Base-by-base conservation (phyloP, 306 rosid genomes). In the Sphenostylis stenocarpa region DNA sequence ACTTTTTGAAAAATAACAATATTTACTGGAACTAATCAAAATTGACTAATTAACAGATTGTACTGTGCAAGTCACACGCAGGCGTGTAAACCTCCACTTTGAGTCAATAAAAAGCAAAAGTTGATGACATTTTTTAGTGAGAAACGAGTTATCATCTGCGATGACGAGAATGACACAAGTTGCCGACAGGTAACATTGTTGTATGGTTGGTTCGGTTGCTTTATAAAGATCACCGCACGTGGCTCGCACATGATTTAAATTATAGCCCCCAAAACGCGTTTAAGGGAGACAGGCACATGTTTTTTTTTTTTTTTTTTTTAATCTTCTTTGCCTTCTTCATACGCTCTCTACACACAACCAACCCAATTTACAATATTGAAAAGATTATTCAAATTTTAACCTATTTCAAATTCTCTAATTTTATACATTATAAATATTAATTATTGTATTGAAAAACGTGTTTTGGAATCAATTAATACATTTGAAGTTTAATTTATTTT, bases 111-210 rank as follows among this genome's bases (percentile, higher is more conserved):
- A 64, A 83, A 74, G 76, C 67, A 72, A 62, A 61, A 70, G 48
- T 72, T 79, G 16, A 79, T 83, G 83, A 49, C 80, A 81, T 81
- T 29, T 29, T 83, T 83, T 85, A 79, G 67, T 73, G 65, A 63
- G 78, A 77, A 43, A 4, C 63, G 21, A 52, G n/a, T n/a, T n/a
- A n/a, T n/a, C n/a, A 75, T 56, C 12, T 73, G 20, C 12, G 33
- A 62, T 20, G 43, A 39, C 10, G 11, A 2, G 11, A 36, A n/a
- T n/a, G n/a, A n/a, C n/a, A n/a, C n/a, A n/a, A n/a, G n/a, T n/a
- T 26, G 87, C 86, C 90, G 91, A 90, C 96, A 86, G 14, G 72
- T 80, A 67, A 77, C 74, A 45, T 26, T 77, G 26, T 31, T 74
- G 21, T 53, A 17, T 26, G 75, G 77, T 56, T 75, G 78, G 77